A percentile compares a stretch with the other conserved stretches of the same genome.
Evolutionary conservation across 305 asterid genomes (phyloP).

Genomic region (Fraxinus platypoda): DNA sequence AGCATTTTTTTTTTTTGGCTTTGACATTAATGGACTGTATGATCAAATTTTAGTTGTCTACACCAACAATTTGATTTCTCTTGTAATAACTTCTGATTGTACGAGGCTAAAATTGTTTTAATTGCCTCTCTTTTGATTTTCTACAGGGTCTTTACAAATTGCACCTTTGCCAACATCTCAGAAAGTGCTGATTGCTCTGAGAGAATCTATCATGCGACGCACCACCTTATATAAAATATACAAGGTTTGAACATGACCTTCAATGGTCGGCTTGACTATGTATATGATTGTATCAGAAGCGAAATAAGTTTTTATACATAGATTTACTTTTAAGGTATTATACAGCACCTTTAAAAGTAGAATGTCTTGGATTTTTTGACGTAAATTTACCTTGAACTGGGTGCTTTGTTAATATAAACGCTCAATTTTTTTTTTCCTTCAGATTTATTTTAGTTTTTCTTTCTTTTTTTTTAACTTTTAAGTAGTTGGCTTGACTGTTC

Average conservation of each 20-base stretch:
- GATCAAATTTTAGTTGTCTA: not conserved
- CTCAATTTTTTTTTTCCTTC: not conserved
- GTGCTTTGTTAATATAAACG: not conserved
- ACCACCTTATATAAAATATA: constrained; percentile 50
- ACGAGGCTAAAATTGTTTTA: not conserved
- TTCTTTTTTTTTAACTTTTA: not conserved
- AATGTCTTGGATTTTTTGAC: not conserved
- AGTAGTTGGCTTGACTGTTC: constrained; percentile 4
- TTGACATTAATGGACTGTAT: not conserved
- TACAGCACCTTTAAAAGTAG: not conserved
- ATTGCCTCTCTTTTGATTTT: constrained; percentile 16
- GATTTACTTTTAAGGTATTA: constrained; percentile 1
- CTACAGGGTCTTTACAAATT: constrained; percentile 35
- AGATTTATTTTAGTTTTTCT: not conserved
- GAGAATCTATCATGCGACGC: constrained; percentile 72
- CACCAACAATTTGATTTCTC: not conserved
- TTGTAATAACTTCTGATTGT: not conserved
- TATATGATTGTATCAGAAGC: not conserved
- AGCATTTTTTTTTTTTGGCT: not conserved
- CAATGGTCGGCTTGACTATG: constrained; percentile 10
- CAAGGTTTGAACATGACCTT: constrained; percentile 42
- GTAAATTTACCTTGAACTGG: not conserved
- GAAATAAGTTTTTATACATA: not conserved
- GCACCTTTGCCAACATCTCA: constrained; percentile 37
- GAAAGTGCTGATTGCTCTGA: constrained; percentile 66